A percentile compares a stretch with the other conserved stretches of the same genome.
phyloP scores from a whole-genome alignment of 106 monocot genomes.

The Allium cepa region DNA sequence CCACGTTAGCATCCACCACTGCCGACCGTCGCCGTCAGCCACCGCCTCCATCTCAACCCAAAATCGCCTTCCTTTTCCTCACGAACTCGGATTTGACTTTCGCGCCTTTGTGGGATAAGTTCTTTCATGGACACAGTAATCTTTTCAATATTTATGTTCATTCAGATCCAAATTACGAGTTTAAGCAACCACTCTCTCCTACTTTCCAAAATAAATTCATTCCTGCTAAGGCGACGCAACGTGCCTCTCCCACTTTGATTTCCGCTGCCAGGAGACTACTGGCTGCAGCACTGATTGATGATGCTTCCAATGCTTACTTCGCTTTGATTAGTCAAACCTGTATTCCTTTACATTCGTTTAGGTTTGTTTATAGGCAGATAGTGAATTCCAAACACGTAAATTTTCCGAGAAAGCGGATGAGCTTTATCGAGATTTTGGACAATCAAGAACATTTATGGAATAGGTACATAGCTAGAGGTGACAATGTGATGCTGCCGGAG shows the following conservation, averaged over 20 bases:
- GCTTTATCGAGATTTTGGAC: constrained; percentile 74
- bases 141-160: constrained; percentile 69
- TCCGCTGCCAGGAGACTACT: constrained; percentile 88
- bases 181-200: constrained; percentile 15
- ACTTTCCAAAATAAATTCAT: constrained; percentile 53
- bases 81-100: constrained; percentile 69
- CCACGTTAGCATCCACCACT: constrained; percentile 38
- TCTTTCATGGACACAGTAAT: constrained; percentile 36
- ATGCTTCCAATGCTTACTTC: constrained; percentile 76
- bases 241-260: constrained; percentile 86
- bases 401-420: constrained; percentile 12
- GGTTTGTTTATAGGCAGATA: constrained; percentile 40
- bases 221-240: constrained; percentile 60
- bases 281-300: constrained; percentile 73
- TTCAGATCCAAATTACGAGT: constrained; percentile 32
- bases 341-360: constrained; percentile 78
- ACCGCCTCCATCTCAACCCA: constrained; percentile 20
- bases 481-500: constrained; percentile 73
- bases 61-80: constrained; percentile 85
- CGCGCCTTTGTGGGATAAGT: constrained; percentile 69
- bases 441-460: constrained; percentile 29
- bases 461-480: constrained; percentile 77
- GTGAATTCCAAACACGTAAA: constrained; percentile 9
- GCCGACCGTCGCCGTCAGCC: constrained; percentile 11
- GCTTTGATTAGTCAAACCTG: constrained; percentile 81